Base-by-base conservation (phyloP, 352 stramenopile species). In the Thraustotheca clavata region DNA sequence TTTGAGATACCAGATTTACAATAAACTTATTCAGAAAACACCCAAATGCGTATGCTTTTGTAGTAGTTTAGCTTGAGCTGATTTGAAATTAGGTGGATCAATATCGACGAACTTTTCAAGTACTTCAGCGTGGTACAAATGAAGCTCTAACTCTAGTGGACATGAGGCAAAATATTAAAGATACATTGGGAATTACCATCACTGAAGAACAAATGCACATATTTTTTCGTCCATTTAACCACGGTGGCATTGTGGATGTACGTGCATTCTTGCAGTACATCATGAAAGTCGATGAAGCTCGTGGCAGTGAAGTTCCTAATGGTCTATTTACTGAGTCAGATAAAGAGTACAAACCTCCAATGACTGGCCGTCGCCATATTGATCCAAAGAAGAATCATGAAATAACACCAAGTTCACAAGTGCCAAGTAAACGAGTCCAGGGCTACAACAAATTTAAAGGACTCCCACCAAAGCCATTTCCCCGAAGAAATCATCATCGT, bases 21-120 rank as follows among this genome's bases (percentile, higher is more conserved):
- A 72, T 49, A 92, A 92, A 49, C 77, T 92, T 20, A 71, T 88
- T 22, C 79, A 92, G 69, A 84, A 84, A 67, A 89, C 80, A 3
- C 80, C 83, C 9, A 80, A 79, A 8, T 77, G 83, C 24, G 81
- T 52, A 52, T 18, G 43, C 14, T 9, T 14, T 11, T 52, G 9
- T 29, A 6, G 22, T 50, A 29, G 43, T 14, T 50, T 50, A 6
- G 6, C 43, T 43, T 43, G 43, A 52, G 24, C 3, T 31, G 34
- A 18, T 14, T 52, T 6, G 18, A 9, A 3, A 1, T 35, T 52
- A 52, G 43, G 43, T 89, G 34, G 80, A 92, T 43, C 83, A 89
- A 50, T 88, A 88, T 62, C 79, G 83, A 3, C 80, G 79, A 9
- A 81, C 83, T 12, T 89, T 90, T 69, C 88, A 90, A 67, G 83